Conservation (phyloP, 2,329 filamentous ascomycete species). For the Pestalotiopsis sp. region DNA sequence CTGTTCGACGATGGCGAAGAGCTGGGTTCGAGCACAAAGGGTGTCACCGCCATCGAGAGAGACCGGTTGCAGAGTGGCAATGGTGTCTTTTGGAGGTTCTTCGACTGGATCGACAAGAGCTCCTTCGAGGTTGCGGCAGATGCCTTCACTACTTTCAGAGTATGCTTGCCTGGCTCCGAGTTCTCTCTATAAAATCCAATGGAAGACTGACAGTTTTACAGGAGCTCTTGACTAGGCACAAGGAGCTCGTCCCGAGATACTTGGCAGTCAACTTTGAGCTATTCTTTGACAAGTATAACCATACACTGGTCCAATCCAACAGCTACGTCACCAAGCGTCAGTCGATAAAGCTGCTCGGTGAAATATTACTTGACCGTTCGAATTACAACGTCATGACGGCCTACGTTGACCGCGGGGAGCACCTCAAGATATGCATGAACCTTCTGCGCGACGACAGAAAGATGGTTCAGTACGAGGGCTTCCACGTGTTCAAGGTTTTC, state of each 20-base stretch:
- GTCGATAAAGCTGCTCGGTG: constrained; percentile 94
- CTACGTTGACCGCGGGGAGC: constrained; percentile 93
- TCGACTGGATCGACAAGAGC: constrained; percentile 95
- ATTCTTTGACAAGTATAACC: constrained; percentile 93
- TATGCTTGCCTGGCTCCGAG: constrained; percentile 45
- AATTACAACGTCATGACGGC: constrained; percentile 99
- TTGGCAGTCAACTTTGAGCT: constrained; percentile 87
- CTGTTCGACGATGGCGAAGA: constrained; percentile 86
- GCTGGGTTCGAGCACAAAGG: constrained; percentile 71
- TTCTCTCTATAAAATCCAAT: too few species aligned
- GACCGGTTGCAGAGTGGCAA: constrained; percentile 75
- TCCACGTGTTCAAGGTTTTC: constrained; percentile 99
- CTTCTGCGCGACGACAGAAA: constrained; percentile 91
- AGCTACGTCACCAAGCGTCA: constrained; percentile 98
- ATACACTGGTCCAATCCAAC: constrained; percentile 83
- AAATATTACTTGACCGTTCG: constrained; percentile 89
- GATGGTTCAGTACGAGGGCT: constrained; percentile 99
- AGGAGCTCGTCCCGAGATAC: constrained; percentile 85
- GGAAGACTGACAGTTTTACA: constrained; percentile 35
- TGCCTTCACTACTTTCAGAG: constrained; percentile 95
- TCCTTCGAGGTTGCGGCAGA: constrained; percentile 97
- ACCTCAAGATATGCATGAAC: constrained; percentile 98
- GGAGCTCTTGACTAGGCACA: constrained; percentile 95
- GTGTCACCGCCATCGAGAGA: constrained; percentile 76
- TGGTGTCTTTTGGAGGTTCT: constrained; percentile 96